Conservation (phyloP, 1,284 basidiomycete genomes). For the Leccinum proliferum region DNA sequence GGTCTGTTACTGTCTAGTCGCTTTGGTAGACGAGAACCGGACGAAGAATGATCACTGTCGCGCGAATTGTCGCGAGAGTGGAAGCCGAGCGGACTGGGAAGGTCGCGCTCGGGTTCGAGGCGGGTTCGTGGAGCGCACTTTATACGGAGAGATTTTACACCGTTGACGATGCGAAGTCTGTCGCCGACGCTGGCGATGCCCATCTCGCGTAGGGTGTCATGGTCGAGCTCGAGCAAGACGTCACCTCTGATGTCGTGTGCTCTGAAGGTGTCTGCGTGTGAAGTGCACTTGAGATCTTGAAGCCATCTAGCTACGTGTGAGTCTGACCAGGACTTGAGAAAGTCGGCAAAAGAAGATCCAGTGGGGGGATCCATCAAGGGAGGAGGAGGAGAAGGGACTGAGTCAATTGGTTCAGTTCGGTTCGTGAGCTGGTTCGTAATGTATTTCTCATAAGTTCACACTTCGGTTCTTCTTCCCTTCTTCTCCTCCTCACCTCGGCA, state of each 20-base stretch:
- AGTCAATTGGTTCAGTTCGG: slow-evolving; percentile 8
- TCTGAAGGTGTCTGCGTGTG: slow-evolving; percentile 67
- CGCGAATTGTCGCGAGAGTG: slow-evolving; percentile 21
- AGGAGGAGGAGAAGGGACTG: slow-evolving; percentile 31
- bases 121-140: slow-evolving; percentile 35
- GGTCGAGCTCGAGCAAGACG: slow-evolving; percentile 86
- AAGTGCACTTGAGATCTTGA: slow-evolving; percentile 64
- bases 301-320: slow-evolving; percentile 68
- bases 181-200: slow-evolving; percentile 86
- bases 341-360: slow-evolving; percentile 54
- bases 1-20: slow-evolving; percentile 53
- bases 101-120: slow-evolving; percentile 4
- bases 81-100: neutral
- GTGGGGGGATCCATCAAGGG: slow-evolving; percentile 51
- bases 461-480: neutral
- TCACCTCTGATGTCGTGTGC: slow-evolving; percentile 86
- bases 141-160: slow-evolving; percentile 73
- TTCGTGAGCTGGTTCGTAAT: neutral
- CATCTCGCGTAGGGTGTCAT: slow-evolving; percentile 82
- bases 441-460: neutral
- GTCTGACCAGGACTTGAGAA: slow-evolving; percentile 66
- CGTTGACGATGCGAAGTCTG: slow-evolving; percentile 78
- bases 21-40: slow-evolving; percentile 29
- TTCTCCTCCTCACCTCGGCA: slow-evolving; percentile 1
- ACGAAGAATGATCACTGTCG: slow-evolving; percentile 25